phyloP scores from a whole-genome alignment of 1,284 basidiomycete genomes.

The Boletus coffeatus region DNA sequence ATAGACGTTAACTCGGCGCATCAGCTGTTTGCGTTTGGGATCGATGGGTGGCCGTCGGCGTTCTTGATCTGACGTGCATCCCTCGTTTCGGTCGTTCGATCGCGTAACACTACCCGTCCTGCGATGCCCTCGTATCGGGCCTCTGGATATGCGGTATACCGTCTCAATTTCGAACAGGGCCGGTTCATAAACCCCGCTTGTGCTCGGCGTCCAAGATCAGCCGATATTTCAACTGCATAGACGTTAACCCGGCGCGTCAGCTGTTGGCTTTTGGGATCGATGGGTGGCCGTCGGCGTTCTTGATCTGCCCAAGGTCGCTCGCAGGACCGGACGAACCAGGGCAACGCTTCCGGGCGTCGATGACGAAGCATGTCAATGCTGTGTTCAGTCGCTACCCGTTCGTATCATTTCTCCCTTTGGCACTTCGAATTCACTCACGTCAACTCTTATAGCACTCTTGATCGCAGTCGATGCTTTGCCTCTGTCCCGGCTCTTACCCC shows the following conservation, averaged over 20 bases:
- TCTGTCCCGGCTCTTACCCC: conserved; percentile 12
- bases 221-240: too few species aligned
- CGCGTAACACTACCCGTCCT: too few species aligned
- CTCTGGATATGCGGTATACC: too few species aligned
- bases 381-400: conserved; percentile 28
- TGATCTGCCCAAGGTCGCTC: conserved; percentile 32
- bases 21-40: conserved; percentile 85
- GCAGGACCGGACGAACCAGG: conserved; percentile 34
- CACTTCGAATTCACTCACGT: not conserved
- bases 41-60: conserved; percentile 74
- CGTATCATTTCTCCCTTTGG: not conserved
- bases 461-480: conserved; percentile 17
- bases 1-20: conserved; percentile 95
- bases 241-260: too few species aligned
- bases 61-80: conserved; percentile 35
- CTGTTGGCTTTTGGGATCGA: too few species aligned
- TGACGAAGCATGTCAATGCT: conserved; percentile 25
- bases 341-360: conserved; percentile 40
- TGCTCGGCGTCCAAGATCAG: too few species aligned
- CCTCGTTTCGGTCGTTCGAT: too few species aligned
- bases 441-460: conserved; percentile 13
- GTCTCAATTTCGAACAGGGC: too few species aligned
- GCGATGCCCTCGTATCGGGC: too few species aligned
- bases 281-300: too few species aligned
- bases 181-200: too few species aligned